Conservation (phyloP, 352 stramenopile species). For the Phytophthora fragariae region DNA sequence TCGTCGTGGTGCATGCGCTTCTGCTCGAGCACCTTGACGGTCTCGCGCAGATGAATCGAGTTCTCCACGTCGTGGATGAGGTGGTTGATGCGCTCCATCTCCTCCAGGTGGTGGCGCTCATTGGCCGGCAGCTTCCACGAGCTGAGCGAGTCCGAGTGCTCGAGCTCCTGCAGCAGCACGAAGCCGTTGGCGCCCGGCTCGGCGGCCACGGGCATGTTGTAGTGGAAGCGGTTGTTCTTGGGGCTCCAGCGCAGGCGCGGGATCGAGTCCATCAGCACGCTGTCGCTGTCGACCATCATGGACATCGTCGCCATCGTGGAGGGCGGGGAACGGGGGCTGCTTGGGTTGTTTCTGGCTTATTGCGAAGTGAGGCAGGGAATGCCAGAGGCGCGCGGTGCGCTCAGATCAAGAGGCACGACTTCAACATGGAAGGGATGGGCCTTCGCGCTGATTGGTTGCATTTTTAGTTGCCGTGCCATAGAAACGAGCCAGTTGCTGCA, state of each 20-base stretch:
- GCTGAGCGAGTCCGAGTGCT: slow-evolving; percentile 57
- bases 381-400: not conserved
- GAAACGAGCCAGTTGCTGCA: slow-evolving; percentile 1
- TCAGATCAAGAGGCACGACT: slow-evolving; percentile 8
- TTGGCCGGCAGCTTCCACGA: slow-evolving; percentile 50
- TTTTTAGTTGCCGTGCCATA: slow-evolving; percentile 33
- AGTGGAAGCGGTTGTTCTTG: slow-evolving; percentile 83
- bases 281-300: slow-evolving; percentile 49
- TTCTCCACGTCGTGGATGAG: slow-evolving; percentile 82
- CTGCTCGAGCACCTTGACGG: slow-evolving; percentile 66
- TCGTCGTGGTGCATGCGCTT: slow-evolving; percentile 69
- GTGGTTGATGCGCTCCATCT: slow-evolving; percentile 80
- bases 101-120: slow-evolving; percentile 67
- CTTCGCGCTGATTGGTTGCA: slow-evolving; percentile 34
- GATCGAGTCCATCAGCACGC: slow-evolving; percentile 60
- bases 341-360: slow-evolving; percentile 22
- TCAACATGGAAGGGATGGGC: slow-evolving; percentile 8
- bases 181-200: slow-evolving; percentile 72
- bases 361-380: slow-evolving; percentile 26
- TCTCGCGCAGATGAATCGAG: slow-evolving; percentile 65
- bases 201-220: slow-evolving; percentile 65
- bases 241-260: slow-evolving; percentile 76
- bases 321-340: slow-evolving; percentile 1
- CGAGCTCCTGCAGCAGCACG: slow-evolving; percentile 76
- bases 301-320: slow-evolving; percentile 56